phyloP scores from a whole-genome alignment of 208 protist genomes.

The Zelonia costaricensis region DNA sequence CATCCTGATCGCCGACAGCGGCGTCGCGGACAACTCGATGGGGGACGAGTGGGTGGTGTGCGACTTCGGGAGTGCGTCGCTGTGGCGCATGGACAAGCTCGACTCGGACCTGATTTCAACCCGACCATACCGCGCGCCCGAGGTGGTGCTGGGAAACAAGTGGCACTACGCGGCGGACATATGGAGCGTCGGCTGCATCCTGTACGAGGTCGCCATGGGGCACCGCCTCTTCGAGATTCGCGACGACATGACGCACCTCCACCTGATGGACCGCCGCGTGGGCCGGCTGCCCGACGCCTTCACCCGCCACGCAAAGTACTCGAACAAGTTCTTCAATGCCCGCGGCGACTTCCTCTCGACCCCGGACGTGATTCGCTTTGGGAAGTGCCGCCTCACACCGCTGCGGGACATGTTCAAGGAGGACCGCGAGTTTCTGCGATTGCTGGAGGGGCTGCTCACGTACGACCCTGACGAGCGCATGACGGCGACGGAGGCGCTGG shows the following conservation, averaged over 20 bases:
- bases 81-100: conserved; percentile 66
- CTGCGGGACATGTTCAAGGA: conserved; percentile 50
- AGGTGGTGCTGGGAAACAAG: conserved; percentile 84
- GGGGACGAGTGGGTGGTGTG: conserved; percentile 75
- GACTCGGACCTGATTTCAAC: conserved; percentile 89
- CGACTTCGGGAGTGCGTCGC: conserved; percentile 89
- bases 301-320: conserved; percentile 41
- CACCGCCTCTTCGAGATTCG: conserved; percentile 90
- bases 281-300: conserved; percentile 63
- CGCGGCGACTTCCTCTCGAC: conserved; percentile 47
- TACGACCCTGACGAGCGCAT: conserved; percentile 79
- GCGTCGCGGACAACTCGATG: conserved; percentile 43
- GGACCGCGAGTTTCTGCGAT: conserved; percentile 58
- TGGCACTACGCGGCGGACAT: conserved; percentile 94
- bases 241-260: conserved; percentile 82
- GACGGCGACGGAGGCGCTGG: conserved; percentile 61
- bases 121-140: conserved; percentile 91
- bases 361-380: conserved; percentile 38
- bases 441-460: conserved; percentile 57
- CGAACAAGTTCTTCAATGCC: conserved; percentile 53
- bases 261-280: conserved; percentile 75
- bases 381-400: conserved; percentile 37
- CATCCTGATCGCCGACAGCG: conserved; percentile 87
- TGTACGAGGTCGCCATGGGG: conserved; percentile 92
- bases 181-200: conserved; percentile 93